Base-by-base conservation (phyloP, 352 stramenopile species). In the Phytophthora pini region DNA sequence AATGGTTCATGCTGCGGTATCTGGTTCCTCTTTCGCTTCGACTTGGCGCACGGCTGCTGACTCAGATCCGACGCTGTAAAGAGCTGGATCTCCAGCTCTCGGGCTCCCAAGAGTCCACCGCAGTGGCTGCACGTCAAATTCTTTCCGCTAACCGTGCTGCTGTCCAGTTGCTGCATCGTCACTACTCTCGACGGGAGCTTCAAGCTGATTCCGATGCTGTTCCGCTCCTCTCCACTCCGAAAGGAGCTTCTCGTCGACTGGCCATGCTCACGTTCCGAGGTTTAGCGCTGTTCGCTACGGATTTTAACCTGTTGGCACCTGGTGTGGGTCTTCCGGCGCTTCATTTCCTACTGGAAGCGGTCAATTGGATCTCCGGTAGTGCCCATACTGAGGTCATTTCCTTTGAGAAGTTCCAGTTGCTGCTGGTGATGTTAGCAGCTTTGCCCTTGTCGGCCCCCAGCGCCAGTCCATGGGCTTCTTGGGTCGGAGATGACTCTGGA, bases 361-460 rank as follows among this genome's bases (percentile, higher is more conserved):
- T 86, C 36, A 87, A 90, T 45, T 90, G 81, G 81, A 88, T 88
- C 45, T 82, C 70, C n/a, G 81, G 79, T 27, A 80, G 79, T 50
- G 72, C 81, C 1, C 80, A 88, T 58, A 88, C 81, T 0, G 79
- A 87, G 32, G 68, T 90, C 46, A 79, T 90, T 45, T 88, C 81
- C 22, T 88, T 87, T 24, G 79, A 90, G 51, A 90, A 90, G 57
- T 88, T 90, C 57, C 74, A 85, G 49, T 58, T 84, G 41, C 24
- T 85, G 2, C 56, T 88, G 10, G 67, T 70, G 15, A 70, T 80
- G 32, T 29, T 88, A 8, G 74, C 79, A 8, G 56, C 58, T 10
- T 41, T 78, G 4, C 65, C 65, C 22, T 40, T 81, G 24, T 59
- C 69, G n/a, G 26, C 60, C n/a, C 43, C 36, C 0, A 45, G 45